Evolutionary conservation across 164 flowering plant species (phyloP).

Genomic region (Magnolia sinica): DNA sequence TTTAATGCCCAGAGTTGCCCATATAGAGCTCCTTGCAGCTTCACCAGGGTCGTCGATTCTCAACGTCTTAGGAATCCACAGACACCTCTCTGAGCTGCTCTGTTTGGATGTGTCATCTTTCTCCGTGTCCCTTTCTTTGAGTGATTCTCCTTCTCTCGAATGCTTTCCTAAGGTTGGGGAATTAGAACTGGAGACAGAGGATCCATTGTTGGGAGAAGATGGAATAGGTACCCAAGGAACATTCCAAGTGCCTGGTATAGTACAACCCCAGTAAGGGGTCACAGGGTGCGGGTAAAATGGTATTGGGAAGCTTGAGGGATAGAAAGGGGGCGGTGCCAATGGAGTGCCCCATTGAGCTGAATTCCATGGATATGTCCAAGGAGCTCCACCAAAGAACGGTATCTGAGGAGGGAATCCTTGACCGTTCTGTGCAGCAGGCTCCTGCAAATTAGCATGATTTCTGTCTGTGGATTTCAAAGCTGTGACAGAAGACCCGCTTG

Average conservation of each 20-base stretch:
- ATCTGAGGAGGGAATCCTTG: slow-evolving; percentile 46
- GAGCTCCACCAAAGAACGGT: slow-evolving; percentile 48
- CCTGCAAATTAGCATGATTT: slow-evolving; percentile 16
- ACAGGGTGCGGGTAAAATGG: slow-evolving; percentile 41
- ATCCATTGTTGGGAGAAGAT: slow-evolving; percentile 22
- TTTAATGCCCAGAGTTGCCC: slow-evolving; percentile 81
- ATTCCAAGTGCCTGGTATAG: slow-evolving; percentile 49
- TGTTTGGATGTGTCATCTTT: slow-evolving; percentile 25
- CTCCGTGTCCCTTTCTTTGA: slow-evolving; percentile 23
- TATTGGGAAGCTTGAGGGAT: slow-evolving; percentile 47
- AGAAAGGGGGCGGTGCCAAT: slow-evolving; percentile 36
- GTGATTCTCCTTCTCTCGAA: slow-evolving; percentile 50
- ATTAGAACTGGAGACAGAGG: slow-evolving; percentile 28
- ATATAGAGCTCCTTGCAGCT: slow-evolving; percentile 89
- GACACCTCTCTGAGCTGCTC: slow-evolving; percentile 36
- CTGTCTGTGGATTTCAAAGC: slow-evolving; percentile 33
- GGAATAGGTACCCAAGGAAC: slow-evolving; percentile 45
- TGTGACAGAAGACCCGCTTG: slow-evolving; percentile 43
- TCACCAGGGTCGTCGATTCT: slow-evolving; percentile 85
- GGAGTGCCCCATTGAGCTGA: slow-evolving; percentile 50
- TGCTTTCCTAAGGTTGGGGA: slow-evolving; percentile 59
- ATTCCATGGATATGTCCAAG: slow-evolving; percentile 69
- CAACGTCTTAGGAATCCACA: slow-evolving; percentile 78
- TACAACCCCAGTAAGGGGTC: slow-evolving; percentile 55
- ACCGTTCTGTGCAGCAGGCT: slow-evolving; percentile 22